Conservation (phyloP, 805 yeast genomes). For the Teunomyces tritomae region DNA sequence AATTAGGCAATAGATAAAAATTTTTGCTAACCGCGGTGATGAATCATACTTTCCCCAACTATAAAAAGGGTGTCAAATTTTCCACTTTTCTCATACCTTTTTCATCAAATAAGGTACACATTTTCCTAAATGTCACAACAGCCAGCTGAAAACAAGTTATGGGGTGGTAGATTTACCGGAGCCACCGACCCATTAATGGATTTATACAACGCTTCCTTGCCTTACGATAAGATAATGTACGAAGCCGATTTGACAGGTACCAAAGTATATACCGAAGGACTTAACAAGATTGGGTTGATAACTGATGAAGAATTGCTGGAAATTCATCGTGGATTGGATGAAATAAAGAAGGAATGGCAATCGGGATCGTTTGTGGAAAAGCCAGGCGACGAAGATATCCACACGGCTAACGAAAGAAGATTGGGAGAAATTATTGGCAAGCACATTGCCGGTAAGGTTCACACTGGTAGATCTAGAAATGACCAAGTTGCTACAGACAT, state of each 20-base stretch:
- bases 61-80: background rate
- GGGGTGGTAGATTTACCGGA: constrained; percentile 99
- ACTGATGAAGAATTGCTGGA: constrained; percentile 69
- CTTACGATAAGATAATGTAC: constrained; percentile 94
- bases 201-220: constrained; percentile 92
- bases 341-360: constrained; percentile 82
- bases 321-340: constrained; percentile 79
- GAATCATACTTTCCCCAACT: constrained; percentile 11
- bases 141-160: constrained; percentile 70
- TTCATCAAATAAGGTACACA: constrained; percentile 2
- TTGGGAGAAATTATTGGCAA: constrained; percentile 94
- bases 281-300: constrained; percentile 73
- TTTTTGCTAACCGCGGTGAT: constrained; percentile 20
- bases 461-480: constrained; percentile 98
- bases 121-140: constrained; percentile 29
- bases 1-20: constrained; percentile 7
- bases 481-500: constrained; percentile 99
- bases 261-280: constrained; percentile 85
- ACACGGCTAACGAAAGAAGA: constrained; percentile 97
- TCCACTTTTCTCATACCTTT: background rate
- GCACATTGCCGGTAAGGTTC: constrained; percentile 94
- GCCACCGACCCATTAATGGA: constrained; percentile 98
- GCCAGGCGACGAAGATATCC: constrained; percentile 95
- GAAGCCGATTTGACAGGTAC: constrained; percentile 94
- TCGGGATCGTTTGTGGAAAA: constrained; percentile 63